Conservation (phyloP, 2,329 filamentous ascomycete genomes). For the Aschersonia sp. region DNA sequence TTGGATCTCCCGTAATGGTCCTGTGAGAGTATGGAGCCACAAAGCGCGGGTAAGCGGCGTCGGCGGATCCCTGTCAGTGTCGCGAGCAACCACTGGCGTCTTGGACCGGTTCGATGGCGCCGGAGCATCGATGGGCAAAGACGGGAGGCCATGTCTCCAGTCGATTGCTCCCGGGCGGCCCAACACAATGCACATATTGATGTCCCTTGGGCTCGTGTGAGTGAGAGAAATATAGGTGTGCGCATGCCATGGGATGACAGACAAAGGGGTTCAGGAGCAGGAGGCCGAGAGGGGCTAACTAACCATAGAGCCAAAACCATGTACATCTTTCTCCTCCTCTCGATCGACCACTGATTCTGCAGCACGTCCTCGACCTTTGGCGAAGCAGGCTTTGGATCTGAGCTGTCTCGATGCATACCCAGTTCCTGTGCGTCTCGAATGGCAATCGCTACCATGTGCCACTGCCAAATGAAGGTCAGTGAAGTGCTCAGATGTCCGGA, state of each 20-base stretch:
- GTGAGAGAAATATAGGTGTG: background rate
- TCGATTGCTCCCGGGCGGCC: constrained; percentile 43
- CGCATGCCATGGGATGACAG: background rate
- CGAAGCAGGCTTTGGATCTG: constrained; percentile 33
- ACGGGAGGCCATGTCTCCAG: constrained; percentile 28
- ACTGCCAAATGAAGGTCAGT: constrained; percentile 17
- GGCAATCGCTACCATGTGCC: constrained; percentile 39
- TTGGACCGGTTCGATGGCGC: constrained; percentile 30
- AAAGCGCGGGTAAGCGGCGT: constrained; percentile 39
- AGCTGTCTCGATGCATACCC: constrained; percentile 38
- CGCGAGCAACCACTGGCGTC: constrained; percentile 31
- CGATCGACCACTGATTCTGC: constrained; percentile 42
- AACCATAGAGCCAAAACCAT: constrained; percentile 32
- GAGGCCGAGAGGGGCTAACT: background rate
- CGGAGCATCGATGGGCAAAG: constrained; percentile 37
- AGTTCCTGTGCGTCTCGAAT: constrained; percentile 50
- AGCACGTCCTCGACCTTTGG: constrained; percentile 32
- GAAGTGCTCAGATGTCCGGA: background rate
- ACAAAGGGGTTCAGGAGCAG: background rate
- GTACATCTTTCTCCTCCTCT: constrained; percentile 41
- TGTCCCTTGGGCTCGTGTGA: constrained; percentile 25
- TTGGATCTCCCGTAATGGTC: constrained; percentile 36
- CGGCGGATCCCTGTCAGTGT: constrained; percentile 33
- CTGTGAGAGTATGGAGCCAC: constrained; percentile 32
- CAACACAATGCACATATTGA: constrained; percentile 36